Evolutionary conservation across 805 yeast genomes (phyloP).

Genomic region (Candida bentonensis): DNA sequence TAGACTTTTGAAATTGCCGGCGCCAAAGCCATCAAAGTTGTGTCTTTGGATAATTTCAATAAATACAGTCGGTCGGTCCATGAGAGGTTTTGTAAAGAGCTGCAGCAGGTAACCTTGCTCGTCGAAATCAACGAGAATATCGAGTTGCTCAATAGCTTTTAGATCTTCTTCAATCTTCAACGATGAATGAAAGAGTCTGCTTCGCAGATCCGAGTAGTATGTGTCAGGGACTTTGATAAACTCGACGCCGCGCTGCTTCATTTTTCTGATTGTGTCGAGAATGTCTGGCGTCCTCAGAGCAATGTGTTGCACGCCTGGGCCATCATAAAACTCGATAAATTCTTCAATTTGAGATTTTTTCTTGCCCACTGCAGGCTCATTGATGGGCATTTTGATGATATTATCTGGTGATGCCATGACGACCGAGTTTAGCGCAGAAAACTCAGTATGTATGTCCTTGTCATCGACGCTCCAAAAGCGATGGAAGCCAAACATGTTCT

Average conservation of each 20-base stretch:
- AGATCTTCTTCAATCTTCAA: constrained; percentile 40
- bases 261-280: constrained; percentile 34
- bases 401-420: constrained; percentile 65
- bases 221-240: constrained; percentile 46
- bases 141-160: constrained; percentile 31
- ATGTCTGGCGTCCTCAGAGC: constrained; percentile 57
- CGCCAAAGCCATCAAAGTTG: constrained; percentile 78
- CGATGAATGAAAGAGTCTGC: constrained; percentile 31
- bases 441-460: constrained; percentile 52
- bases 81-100: constrained; percentile 61
- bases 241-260: constrained; percentile 52
- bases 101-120: constrained; percentile 65
- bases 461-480: constrained; percentile 81
- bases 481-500: constrained; percentile 54
- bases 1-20: constrained; percentile 73
- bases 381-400: constrained; percentile 62
- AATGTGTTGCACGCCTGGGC: constrained; percentile 78
- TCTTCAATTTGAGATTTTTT: constrained; percentile 72
- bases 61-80: constrained; percentile 71
- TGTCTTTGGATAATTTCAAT: constrained; percentile 69
- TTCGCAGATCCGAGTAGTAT: constrained; percentile 41
- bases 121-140: constrained; percentile 66
- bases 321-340: constrained; percentile 56
- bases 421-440: constrained; percentile 53
- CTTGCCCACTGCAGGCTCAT: constrained; percentile 64